A percentile compares a stretch with the other conserved stretches of the same genome.
phyloP scores from a whole-genome alignment of 345 rosid genomes.

The Mercurialis annua region DNA sequence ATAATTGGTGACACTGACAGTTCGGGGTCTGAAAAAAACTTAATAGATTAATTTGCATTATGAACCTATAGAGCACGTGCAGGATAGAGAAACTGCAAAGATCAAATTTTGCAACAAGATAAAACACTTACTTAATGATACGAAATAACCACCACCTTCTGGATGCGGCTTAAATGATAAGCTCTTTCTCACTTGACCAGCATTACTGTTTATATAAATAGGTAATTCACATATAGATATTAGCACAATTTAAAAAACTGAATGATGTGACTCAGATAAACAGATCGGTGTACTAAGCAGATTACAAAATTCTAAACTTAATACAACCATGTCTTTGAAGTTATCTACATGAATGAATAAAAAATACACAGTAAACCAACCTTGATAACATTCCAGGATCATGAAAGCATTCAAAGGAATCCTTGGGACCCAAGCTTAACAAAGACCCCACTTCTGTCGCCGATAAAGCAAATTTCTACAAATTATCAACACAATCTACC shows the following conservation, averaged over 20 bases:
- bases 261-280: background rate
- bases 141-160: conserved; percentile 64
- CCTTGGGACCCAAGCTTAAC: conserved; percentile 62
- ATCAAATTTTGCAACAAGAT: conserved; percentile 2
- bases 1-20: too few species aligned
- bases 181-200: conserved; percentile 94
- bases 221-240: conserved; percentile 12
- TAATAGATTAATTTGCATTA: too few species aligned
- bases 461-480: conserved; percentile 81
- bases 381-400: conserved; percentile 86
- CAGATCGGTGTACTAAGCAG: background rate
- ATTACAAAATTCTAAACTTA: background rate
- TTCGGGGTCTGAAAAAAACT: too few species aligned
- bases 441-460: conserved; percentile 88
- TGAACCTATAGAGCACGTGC: background rate
- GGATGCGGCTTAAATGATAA: conserved; percentile 62
- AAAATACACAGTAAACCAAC: conserved; percentile 25
- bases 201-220: conserved; percentile 51
- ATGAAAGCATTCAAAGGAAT: conserved; percentile 83
- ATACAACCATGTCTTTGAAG: background rate
- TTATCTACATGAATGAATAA: background rate
- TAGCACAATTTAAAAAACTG: background rate
- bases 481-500: conserved; percentile 20
- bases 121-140: conserved; percentile 65
- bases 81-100: background rate